Evolutionary conservation across 1,139 yeast genomes (phyloP), one percentile per base, ranked within the genome.

Genomic region (Kurtzmaniella natalensis): DNA sequence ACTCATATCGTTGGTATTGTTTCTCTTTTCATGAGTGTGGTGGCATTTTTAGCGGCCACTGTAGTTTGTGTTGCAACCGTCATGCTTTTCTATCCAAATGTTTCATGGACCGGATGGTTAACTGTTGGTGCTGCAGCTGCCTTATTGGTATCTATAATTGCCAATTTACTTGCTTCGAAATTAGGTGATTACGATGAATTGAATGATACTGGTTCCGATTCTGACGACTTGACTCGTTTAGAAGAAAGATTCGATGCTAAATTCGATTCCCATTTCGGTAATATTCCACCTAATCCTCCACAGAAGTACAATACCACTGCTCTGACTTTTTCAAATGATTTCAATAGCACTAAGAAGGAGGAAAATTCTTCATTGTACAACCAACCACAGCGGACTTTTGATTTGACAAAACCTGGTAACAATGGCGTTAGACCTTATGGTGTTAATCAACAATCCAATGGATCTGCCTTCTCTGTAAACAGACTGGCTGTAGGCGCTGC

Each of bases 81-180:
- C 17, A 47, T 83, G 35, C 60, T 76, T 14, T 82, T 78, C 51
- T 70, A 69, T 43, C 92, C 92, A 4, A 64, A 78, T 45, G 63
- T 79, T 26, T 62, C 70, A 8, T 82, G 88, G 88, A 67, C 78
- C 27, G 72, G 81, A 5, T 82, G 89, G 89, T 57, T 80, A 23
- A 61, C 80, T 38, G 64, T 82, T 24, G 87, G 83, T 1, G 68
- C 84, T 2, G 81, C 85, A 2, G 82, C 70, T 1, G 58, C 78
- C 30, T 64, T 70, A 32, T 53, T 82, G 38, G 39, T 64, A 14
- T 54, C 72, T 3, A 30, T 55, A n/a, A 40, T 50, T 5, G 35
- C 61, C 6, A 46, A 63, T 18, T 42, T 57, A 24, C 40, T 65
- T 30, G 51, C 53, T n/a, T 32, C 39, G 7, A 39, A 48, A 32